Percentiles rank a stretch among this genome's conserved stretches.
Conservation (phyloP, 257 asterid species). For the Solanum medicagineum region DNA sequence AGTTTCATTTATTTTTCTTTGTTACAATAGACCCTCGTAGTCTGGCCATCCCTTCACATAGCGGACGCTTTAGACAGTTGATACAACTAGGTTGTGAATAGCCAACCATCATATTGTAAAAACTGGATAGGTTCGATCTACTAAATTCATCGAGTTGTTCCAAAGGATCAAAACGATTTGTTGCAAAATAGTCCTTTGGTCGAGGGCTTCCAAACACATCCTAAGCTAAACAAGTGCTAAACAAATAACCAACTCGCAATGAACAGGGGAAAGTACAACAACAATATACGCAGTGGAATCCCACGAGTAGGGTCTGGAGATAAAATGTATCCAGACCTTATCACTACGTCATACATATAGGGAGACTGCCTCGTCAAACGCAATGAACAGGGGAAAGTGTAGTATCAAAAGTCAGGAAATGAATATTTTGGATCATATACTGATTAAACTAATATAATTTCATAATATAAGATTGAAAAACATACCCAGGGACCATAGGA, state of each 20-base stretch:
- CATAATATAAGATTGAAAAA: background rate
- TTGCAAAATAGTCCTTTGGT: background rate
- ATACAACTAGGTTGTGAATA: background rate
- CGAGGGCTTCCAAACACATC: background rate
- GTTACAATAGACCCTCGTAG: too few species aligned
- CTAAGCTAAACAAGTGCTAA: background rate
- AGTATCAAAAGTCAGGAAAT: background rate
- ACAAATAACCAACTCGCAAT: too few species aligned
- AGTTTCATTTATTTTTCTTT: background rate
- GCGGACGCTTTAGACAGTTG: background rate
- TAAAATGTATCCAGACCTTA: too few species aligned
- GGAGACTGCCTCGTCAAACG: too few species aligned
- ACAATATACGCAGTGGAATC: too few species aligned
- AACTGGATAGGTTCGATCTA: background rate
- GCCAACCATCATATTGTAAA: background rate
- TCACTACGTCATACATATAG: too few species aligned
- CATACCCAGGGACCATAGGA: conserved; percentile 39
- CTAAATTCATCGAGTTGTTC: background rate
- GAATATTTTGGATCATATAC: background rate
- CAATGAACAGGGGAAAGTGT: background rate
- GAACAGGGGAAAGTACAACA: too few species aligned
- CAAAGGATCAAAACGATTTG: too few species aligned
- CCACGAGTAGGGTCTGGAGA: too few species aligned
- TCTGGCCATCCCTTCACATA: too few species aligned
- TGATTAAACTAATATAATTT: background rate